Conservation (phyloP, 257 asterid species). For the Handroanthus guayacan region DNA sequence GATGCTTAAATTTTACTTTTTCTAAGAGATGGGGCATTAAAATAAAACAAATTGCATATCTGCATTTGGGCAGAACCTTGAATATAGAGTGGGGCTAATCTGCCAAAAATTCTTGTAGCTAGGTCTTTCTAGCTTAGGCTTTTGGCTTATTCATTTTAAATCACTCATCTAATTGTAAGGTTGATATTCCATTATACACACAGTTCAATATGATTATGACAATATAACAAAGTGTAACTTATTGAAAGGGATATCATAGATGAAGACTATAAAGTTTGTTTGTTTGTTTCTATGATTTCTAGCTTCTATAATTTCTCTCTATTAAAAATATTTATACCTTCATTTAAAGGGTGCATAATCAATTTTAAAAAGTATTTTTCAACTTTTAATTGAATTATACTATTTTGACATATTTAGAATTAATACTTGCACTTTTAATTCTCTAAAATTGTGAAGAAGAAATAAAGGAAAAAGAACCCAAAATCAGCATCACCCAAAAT, state of each 20-base stretch:
- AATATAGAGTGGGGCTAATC: conserved; percentile 15
- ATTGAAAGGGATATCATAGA: conserved; percentile 13
- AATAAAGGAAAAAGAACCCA: no score
- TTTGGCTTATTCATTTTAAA: conserved; percentile 21
- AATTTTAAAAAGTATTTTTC: no score
- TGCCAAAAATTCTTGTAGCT: conserved; percentile 12
- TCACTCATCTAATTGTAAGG: no score
- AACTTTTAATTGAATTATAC: no score
- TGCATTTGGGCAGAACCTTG: background rate
- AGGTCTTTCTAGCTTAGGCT: conserved; percentile 13
- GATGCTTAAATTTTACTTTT: conserved; percentile 1
- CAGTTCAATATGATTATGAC: conserved; percentile 1
- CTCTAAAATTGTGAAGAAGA: no score
- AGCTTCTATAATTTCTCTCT: background rate
- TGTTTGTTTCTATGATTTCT: background rate
- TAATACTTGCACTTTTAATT: no score
- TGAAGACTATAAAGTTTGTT: background rate
- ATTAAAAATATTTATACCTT: background rate
- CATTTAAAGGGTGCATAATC: no score
- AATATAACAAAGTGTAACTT: background rate
- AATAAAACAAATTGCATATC: background rate
- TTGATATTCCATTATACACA: background rate
- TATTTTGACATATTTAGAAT: no score
- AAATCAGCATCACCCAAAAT: no score
- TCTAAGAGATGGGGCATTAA: background rate